Conservation (phyloP, 2,329 filamentous ascomycete species). For the Nemania sp. region DNA sequence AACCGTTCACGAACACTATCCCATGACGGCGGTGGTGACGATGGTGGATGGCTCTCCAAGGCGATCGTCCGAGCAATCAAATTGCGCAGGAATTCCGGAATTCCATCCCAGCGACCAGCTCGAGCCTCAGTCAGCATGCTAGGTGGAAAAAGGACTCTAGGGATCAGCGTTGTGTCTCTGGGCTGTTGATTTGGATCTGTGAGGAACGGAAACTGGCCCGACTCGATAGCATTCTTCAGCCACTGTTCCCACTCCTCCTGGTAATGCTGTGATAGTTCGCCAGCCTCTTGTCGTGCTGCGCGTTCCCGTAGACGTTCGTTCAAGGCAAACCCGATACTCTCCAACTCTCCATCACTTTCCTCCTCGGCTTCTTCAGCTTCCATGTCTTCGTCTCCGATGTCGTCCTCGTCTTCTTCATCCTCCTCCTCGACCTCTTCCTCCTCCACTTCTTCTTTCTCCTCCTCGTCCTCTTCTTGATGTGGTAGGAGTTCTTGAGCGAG, state of each 20-base stretch:
- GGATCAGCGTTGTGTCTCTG: constrained; percentile 41
- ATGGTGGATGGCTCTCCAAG: no score
- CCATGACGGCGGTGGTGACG: no score
- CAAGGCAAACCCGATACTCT: constrained; percentile 63
- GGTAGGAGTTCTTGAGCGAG: constrained; percentile 41
- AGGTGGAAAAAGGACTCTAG: constrained; percentile 50
- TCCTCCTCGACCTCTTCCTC: constrained; percentile 7
- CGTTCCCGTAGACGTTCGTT: constrained; percentile 68
- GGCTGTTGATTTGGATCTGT: constrained; percentile 47
- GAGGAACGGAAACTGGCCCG: constrained; percentile 57
- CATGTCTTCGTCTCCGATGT: constrained; percentile 49
- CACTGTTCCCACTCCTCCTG: constrained; percentile 77
- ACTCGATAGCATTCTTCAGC: constrained; percentile 70
- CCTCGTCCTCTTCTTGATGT: constrained; percentile 5
- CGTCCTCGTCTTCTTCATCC: constrained; percentile 2
- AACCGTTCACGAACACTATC: no score
- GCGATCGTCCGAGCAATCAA: constrained; percentile 53
- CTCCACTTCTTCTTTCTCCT: constrained; percentile 1
- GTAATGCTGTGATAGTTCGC: constrained; percentile 60
- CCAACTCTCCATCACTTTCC: constrained; percentile 56
- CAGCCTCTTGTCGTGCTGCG: constrained; percentile 64
- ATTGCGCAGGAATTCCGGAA: constrained; percentile 59
- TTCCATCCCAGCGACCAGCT: constrained; percentile 59
- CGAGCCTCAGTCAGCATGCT: constrained; percentile 59
- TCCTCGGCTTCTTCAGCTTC: constrained; percentile 59